Conservation (phyloP, 805 yeast genomes). For the Saccharomycopsis malanga region DNA sequence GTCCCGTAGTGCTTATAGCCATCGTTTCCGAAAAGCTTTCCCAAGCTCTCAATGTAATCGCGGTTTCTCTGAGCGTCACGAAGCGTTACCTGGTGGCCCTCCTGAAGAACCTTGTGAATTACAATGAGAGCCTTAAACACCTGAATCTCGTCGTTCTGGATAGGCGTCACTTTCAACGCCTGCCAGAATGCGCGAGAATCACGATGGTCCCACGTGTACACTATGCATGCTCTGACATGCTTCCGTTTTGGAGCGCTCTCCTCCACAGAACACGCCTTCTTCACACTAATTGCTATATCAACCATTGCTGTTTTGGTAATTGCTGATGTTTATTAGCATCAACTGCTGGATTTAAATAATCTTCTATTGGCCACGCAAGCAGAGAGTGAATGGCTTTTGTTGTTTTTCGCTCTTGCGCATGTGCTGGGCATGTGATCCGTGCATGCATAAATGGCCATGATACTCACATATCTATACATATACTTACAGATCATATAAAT, state of each 20-base stretch:
- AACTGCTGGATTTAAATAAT: too few relatives aligned
- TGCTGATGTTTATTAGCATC: neutral
- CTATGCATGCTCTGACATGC: constrained; percentile 93
- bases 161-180: constrained; percentile 67
- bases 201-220: constrained; percentile 93
- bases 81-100: constrained; percentile 86
- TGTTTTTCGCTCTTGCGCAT: too few relatives aligned
- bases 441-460: too few relatives aligned
- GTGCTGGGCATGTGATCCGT: too few relatives aligned
- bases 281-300: constrained; percentile 41
- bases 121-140: constrained; percentile 79
- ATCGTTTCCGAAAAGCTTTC: constrained; percentile 40
- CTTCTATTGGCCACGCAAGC: too few relatives aligned
- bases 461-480: too few relatives aligned
- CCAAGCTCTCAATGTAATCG: constrained; percentile 71
- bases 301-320: constrained; percentile 13
- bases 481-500: too few relatives aligned
- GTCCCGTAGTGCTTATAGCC: constrained; percentile 52
- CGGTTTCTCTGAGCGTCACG: constrained; percentile 73
- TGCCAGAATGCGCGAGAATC: constrained; percentile 82
- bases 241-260: constrained; percentile 93
- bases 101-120: constrained; percentile 90
- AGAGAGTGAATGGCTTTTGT: too few relatives aligned
- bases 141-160: constrained; percentile 77
- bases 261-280: constrained; percentile 79